A percentile compares a stretch with the other conserved stretches of the same genome.
These are phyloP conservation scores for Pseudoturritis turrita DNA, from an alignment of 345 rosid species.

Conservation along the genomic window DNA sequence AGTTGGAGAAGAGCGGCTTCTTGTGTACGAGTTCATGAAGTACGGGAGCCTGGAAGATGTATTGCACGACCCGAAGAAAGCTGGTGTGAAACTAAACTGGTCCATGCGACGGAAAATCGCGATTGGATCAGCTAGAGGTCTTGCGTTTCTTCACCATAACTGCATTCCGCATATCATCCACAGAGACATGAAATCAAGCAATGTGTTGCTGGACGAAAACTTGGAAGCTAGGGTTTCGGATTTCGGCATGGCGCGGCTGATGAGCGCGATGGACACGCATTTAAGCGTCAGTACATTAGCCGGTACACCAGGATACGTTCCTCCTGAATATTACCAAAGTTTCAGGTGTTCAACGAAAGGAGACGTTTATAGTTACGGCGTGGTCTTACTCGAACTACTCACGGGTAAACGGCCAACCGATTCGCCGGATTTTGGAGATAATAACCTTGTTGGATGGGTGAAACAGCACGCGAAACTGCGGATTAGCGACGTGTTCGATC, in stretches of 20 bases:
- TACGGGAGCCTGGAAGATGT: slow-evolving; percentile 95
- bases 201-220: slow-evolving; percentile 80
- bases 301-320: slow-evolving; percentile 96
- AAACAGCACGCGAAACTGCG: slow-evolving; percentile 77
- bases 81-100: slow-evolving; percentile 78
- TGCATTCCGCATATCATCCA: slow-evolving; percentile 92
- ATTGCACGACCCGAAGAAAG: slow-evolving; percentile 61
- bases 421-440: slow-evolving; percentile 94
- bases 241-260: slow-evolving; percentile 94
- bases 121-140: slow-evolving; percentile 84
- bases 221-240: slow-evolving; percentile 92
- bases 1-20: slow-evolving; percentile 85
- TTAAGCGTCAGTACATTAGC: slow-evolving; percentile 96
- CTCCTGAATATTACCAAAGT: slow-evolving; percentile 96
- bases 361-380: slow-evolving; percentile 95
- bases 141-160: slow-evolving; percentile 85
- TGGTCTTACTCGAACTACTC: slow-evolving; percentile 81
- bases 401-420: slow-evolving; percentile 92
- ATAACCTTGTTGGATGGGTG: slow-evolving; percentile 98
- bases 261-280: slow-evolving; percentile 92
- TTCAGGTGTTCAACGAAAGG: slow-evolving; percentile 87
- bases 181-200: slow-evolving; percentile 98
- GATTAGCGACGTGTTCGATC: slow-evolving; percentile 79
- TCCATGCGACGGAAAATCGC: slow-evolving; percentile 76
- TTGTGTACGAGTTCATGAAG: slow-evolving; percentile 94